Base-by-base conservation (phyloP, 306 rosid genomes). In the Pterocarpus macrocarpus region DNA sequence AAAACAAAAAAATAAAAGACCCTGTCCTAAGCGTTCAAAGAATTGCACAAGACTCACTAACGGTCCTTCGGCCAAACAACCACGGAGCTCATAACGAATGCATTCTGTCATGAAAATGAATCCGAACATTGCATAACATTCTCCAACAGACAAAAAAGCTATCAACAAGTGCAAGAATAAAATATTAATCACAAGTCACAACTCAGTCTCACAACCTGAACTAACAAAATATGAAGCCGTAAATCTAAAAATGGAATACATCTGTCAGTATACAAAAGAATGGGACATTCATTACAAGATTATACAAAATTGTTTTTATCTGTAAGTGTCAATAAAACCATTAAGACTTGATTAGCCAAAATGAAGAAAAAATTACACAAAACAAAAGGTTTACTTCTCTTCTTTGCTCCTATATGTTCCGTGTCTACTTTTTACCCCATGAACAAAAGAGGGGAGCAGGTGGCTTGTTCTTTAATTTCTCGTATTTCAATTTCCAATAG, bases 241-340 rank as follows among this genome's bases (percentile, higher is more conserved):
- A 34, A 80, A 75, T 79, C 73, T 82, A 74, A 84, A 78, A 50
- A 67, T 56, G 76, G 73, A 66, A 63, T 55, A 39, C 50, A 77
- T 38, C 41, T 7, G 67, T 33, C 78, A 80, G 86, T 81, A 74
- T 87, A 87, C 82, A 87, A 75, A 81, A 70, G 84, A 84, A 87
- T 68, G 73, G 69, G 76, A 17, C 71, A 65, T 81, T 76, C 76
- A 49, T 81, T 71, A 80, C 84, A 77, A n/a, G 75, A 78, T 81
- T 69, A 59, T 87, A 84, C 87, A 81, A 69, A 73, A 79, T 30
- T 66, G 74, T 58, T 39, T 66, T 69, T 53, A 62, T 77, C 73
- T 16, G 83, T 16, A 44, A 61, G 53, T 55, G 80, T 81, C 81
- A 63, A 69, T 53, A 77, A 87, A 56, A 71, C 73, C 80, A 57